phyloP scores from a whole-genome alignment of 768 basidiomycete species.

The Lactifluus volemus region DNA sequence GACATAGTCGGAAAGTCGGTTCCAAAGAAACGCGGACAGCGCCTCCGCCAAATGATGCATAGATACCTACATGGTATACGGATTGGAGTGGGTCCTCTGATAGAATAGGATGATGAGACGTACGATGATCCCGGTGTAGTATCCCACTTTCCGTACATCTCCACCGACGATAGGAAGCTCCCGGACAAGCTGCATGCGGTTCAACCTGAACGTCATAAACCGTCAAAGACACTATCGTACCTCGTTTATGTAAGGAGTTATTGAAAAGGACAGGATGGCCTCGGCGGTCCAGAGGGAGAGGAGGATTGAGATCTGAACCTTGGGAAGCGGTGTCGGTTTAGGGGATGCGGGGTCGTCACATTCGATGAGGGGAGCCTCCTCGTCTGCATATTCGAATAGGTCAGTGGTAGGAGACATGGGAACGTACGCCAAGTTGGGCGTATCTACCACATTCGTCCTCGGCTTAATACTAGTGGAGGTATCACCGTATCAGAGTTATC shows the following conservation, averaged over 20 bases:
- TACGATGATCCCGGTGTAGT: slow-evolving; percentile 43
- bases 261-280: slow-evolving; percentile 38
- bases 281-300: slow-evolving; percentile 38
- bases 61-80: slow-evolving; percentile 29
- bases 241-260: slow-evolving; percentile 45
- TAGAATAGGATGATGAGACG: slow-evolving; percentile 27
- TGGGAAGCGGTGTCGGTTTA: slow-evolving; percentile 35
- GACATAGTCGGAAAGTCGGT: slow-evolving; percentile 32
- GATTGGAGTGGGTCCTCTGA: slow-evolving; percentile 24
- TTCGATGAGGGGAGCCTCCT: not conserved
- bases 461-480: too few relatives aligned
- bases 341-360: not conserved
- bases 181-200: slow-evolving; percentile 31
- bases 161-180: slow-evolving; percentile 37
- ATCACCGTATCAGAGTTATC: slow-evolving; percentile 41
- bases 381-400: not conserved
- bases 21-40: slow-evolving; percentile 39
- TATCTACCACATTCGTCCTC: slow-evolving; percentile 26
- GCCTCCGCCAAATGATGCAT: slow-evolving; percentile 39
- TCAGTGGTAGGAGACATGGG: not conserved
- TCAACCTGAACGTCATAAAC: not conserved
- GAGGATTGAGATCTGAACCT: slow-evolving; percentile 35
- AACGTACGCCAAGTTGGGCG: slow-evolving; percentile 21
- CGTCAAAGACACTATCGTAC: slow-evolving; percentile 17
- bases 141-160: slow-evolving; percentile 38